Evolutionary conservation across 2,329 filamentous ascomycete genomes (phyloP), one percentile per base, ranked within the genome.

Genomic region (Delphinella strobiligena): DNA sequence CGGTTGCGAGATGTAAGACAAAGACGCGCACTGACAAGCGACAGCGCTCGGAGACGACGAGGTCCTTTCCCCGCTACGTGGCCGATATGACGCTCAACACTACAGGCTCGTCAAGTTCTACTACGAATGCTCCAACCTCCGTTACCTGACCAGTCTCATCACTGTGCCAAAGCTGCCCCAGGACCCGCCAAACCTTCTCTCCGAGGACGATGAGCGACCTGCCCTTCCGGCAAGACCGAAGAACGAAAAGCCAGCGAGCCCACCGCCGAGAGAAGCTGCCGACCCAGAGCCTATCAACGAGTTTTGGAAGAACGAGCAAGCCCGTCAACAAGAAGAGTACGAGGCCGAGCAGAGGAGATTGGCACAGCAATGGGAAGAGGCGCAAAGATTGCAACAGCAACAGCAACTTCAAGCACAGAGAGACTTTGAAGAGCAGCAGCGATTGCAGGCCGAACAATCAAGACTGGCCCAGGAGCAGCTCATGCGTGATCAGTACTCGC

Each of bases 81-180:
- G 80, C 46, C 75, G 89, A 54, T 98, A 96, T 59, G 82, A 95
- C 59, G 87, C 91, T 11, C 91, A 96, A 56, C 91, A 98, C 61
- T 89, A 96, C 67, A 83, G 91, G 14, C 74, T 98, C 12, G 83
- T 94, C 56, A 91, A 93, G 56, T 98, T 96, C 64, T 98, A 98
- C 66, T 96, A 96, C 62, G 91, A 98, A 64, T 98, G 91, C 63
- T 95, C 91, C 9, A 98, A 96, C 60, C 72, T 98, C 40, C 82
- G 91, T 51, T 98, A 98, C 58, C 73, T 98, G 36, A 98, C 91
- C 11, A 94, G 87, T 54, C 70, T 98, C 37, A 96, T 98, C 55
- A 93, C 86, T 2, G 86, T 98, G 5, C 91, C 91, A 1, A 96
- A 95, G 60, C 74, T 98, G 37, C 88, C 91, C 1, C 85, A 93